Conservation (phyloP, 495 filamentous ascomycete species). For the Penicillium salamii region DNA sequence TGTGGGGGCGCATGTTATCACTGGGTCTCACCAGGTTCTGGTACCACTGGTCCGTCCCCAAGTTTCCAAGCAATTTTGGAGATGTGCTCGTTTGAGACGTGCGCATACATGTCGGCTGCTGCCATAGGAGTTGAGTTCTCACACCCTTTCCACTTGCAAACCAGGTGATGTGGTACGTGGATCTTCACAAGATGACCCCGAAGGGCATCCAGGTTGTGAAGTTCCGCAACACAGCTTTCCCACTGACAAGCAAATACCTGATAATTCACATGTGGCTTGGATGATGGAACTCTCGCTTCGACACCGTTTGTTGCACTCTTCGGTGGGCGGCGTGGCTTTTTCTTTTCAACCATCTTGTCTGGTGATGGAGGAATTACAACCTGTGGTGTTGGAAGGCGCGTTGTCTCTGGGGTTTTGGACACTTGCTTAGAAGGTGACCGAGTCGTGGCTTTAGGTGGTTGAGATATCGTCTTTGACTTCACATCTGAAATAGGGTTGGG, state of each 20-base stretch:
- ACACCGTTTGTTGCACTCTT: constrained; percentile 8
- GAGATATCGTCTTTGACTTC: background rate
- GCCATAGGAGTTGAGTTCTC: constrained; percentile 13
- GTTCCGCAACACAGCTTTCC: constrained; percentile 61
- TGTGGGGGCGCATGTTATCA: constrained; percentile 11
- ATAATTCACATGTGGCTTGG: constrained; percentile 24
- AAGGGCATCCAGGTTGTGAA: constrained; percentile 72
- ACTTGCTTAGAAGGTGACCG: background rate
- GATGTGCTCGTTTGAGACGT: constrained; percentile 62
- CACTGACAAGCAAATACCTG: constrained; percentile 60
- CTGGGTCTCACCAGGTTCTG: constrained; percentile 45
- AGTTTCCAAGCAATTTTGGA: constrained; percentile 56
- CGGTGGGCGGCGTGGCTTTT: constrained; percentile 13
- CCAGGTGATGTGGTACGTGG: constrained; percentile 36
- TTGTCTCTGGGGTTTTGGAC: background rate
- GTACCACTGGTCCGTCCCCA: constrained; percentile 61
- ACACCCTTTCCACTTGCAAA: constrained; percentile 38
- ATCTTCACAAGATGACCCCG: constrained; percentile 63
- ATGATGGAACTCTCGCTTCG: constrained; percentile 8
- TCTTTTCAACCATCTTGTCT: constrained; percentile 9
- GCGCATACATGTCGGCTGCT: constrained; percentile 51
- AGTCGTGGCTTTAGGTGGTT: background rate
- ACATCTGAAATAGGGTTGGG: too few relatives aligned
- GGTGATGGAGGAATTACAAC: constrained; percentile 16
- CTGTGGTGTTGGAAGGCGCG: background rate